phyloP scores from a whole-genome alignment of 2,329 filamentous ascomycete species.

The Fusarium verticillioides region DNA sequence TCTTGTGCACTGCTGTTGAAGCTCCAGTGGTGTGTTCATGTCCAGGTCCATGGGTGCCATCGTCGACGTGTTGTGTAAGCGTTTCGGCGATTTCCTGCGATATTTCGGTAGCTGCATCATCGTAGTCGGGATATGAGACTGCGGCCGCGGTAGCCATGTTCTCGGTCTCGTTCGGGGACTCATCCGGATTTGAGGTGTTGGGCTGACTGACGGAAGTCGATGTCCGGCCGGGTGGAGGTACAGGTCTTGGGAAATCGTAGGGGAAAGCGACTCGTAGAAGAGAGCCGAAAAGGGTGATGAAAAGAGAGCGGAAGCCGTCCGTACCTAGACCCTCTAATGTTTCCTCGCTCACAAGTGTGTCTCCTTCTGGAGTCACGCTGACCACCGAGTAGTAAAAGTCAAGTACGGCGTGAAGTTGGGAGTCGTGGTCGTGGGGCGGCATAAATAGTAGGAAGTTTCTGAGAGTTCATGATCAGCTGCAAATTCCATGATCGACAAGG shows the following conservation, averaged over 20 bases:
- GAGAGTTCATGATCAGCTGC: constrained; percentile 39
- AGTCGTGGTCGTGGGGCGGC: constrained; percentile 69
- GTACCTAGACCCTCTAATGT: constrained; percentile 95
- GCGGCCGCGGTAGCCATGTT: constrained; percentile 37
- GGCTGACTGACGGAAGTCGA: constrained; percentile 25
- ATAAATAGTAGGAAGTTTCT: constrained; percentile 97
- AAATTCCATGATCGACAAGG: constrained; percentile 6
- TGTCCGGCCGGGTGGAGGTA: constrained; percentile 42
- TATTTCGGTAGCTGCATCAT: constrained; percentile 41
- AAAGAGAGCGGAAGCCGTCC: constrained; percentile 67
- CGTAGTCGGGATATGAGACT: constrained; percentile 35
- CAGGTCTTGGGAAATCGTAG: constrained; percentile 49
- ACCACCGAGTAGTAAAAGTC: constrained; percentile 93
- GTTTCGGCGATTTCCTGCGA: constrained; percentile 38
- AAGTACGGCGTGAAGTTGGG: constrained; percentile 82
- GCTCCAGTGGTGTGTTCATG: constrained; percentile 47
- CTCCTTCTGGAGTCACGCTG: constrained; percentile 91
- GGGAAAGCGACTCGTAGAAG: constrained; percentile 74
- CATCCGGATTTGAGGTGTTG: constrained; percentile 24
- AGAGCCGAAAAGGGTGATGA: constrained; percentile 79
- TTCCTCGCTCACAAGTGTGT: constrained; percentile 91
- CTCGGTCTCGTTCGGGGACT: constrained; percentile 14
- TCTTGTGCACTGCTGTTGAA: constrained; percentile 52
- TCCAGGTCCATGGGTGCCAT: constrained; percentile 49
- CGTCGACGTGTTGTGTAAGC: constrained; percentile 45